phyloP scores from a whole-genome alignment of 495 filamentous ascomycete species.

The Podospora conica region DNA sequence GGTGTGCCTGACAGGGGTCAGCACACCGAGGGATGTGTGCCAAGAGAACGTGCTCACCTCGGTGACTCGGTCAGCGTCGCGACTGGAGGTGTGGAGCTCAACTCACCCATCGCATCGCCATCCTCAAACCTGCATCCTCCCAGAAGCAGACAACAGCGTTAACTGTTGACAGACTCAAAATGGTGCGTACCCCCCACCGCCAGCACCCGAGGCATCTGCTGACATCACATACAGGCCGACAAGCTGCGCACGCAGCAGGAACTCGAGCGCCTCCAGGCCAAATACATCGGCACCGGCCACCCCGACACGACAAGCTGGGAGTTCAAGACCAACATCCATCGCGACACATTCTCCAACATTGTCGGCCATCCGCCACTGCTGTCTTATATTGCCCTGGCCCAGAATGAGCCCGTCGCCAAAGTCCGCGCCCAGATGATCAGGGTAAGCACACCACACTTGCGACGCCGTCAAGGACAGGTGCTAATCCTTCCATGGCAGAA shows the following conservation, averaged over 20 bases:
- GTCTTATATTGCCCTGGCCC: constrained; percentile 81
- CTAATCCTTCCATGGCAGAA: constrained; percentile 38
- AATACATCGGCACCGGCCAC: constrained; percentile 94
- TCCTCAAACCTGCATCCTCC: not conserved
- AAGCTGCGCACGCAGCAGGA: constrained; percentile 97
- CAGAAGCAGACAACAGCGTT: not conserved
- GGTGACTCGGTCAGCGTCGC: not conserved
- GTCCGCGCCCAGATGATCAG: constrained; percentile 73
- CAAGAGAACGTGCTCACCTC: not conserved
- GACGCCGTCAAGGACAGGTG: not conserved
- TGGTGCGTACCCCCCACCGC: not conserved
- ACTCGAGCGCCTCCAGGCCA: constrained; percentile 89
- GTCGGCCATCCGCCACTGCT: constrained; percentile 86
- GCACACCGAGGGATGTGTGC: not conserved
- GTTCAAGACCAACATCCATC: constrained; percentile 87
- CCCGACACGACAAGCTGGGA: constrained; percentile 96
- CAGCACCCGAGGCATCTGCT: not conserved
- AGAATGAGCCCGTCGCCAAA: constrained; percentile 74
- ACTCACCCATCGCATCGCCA: not conserved
- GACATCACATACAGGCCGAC: constrained; percentile 58
- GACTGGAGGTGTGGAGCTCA: not conserved
- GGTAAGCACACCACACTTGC: constrained; percentile 22
- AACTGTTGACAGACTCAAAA: not conserved
- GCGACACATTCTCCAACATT: constrained; percentile 75
- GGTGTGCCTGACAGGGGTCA: not conserved